A percentile compares a stretch with the other conserved stretches of the same genome.
phyloP scores from a whole-genome alignment of 805 yeast species.

The Zygoascus tannicola region DNA sequence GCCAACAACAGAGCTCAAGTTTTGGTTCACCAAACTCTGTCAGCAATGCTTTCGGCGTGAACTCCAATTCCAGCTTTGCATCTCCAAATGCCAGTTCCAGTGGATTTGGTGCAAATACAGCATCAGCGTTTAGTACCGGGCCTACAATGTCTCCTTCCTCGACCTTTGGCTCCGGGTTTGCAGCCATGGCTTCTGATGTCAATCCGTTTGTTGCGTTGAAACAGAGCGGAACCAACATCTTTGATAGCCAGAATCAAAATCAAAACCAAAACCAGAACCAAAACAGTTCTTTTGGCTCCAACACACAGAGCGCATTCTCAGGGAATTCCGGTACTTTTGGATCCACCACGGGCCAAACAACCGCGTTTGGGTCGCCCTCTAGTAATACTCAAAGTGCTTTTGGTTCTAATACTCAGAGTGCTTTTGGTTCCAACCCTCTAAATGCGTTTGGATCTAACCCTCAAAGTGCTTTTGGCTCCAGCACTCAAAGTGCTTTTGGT shows the following conservation, averaged over 20 bases:
- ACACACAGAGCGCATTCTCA: background rate
- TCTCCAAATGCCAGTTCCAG: background rate
- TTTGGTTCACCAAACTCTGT: background rate
- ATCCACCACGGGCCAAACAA: slow-evolving; percentile 5
- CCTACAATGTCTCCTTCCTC: background rate
- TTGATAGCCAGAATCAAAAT: background rate
- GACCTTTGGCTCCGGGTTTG: background rate
- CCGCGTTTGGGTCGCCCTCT: slow-evolving; percentile 4
- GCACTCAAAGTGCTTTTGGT: slow-evolving; percentile 1
- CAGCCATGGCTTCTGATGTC: background rate
- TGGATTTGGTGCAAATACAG: too few species aligned
- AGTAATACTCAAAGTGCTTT: background rate
- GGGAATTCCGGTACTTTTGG: slow-evolving; percentile 4
- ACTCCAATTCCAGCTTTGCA: background rate
- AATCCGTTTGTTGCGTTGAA: background rate
- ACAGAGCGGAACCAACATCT: background rate
- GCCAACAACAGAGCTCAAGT: background rate
- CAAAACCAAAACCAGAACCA: background rate
- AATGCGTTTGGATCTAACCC: background rate
- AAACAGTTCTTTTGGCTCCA: background rate
- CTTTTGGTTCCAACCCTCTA: background rate
- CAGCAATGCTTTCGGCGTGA: background rate
- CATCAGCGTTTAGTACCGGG: background rate
- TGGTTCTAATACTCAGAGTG: background rate
- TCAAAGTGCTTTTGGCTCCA: slow-evolving; percentile 2